Evolutionary conservation across 1,284 basidiomycete genomes (phyloP), one percentile per base, ranked within the genome.

Genomic region (Malassezia caprae): DNA sequence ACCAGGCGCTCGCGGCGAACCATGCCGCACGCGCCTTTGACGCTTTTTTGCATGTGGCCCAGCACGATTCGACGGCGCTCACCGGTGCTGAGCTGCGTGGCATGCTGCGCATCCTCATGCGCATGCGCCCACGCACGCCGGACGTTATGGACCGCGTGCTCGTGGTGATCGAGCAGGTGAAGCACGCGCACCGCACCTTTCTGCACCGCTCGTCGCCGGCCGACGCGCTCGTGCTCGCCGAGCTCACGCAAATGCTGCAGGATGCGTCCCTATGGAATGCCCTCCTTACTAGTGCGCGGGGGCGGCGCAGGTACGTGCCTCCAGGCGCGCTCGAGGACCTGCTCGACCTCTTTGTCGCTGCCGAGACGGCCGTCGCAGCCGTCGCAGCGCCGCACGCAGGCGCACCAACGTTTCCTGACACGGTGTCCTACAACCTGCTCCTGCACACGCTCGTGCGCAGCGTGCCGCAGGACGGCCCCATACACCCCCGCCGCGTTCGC

Each of bases 201-300:
- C 26, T 46, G 23, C 40, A 48, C 11, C 26, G 39, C 19, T 19
- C 47, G 17, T 30, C 35, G 28, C 43, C 47, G 10, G 24, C n/a
- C 30, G 49, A 57, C 23, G 15, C 15, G 26, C 51, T 57, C 19
- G 44, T 57, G 24, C 34, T 24, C 17, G 19, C 34, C 4, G 55
- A 57, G 40, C 39, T 47, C 13, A 35, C 31, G 8, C 31, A 34
- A 15, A 35, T 52, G 12, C 31, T 57, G 15, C 44, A 28, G 11
- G 50, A 52, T 24, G 55, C 55, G 8, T 57, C 35, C 12, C 8
- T 57, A 7, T 57, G 55, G 55, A 57, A 57, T 26, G 17, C 42
- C 7, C 34, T 52, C 12, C 34, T 57, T 3, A 31, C 49, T 1
- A 39, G 42, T 34, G 43, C 42, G 27, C 49, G 44, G 15, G 23